These are phyloP conservation scores for Sabuloglossum arenarium DNA, from an alignment of 495 filamentous ascomycete genomes.

Conservation along the genomic window DNA sequence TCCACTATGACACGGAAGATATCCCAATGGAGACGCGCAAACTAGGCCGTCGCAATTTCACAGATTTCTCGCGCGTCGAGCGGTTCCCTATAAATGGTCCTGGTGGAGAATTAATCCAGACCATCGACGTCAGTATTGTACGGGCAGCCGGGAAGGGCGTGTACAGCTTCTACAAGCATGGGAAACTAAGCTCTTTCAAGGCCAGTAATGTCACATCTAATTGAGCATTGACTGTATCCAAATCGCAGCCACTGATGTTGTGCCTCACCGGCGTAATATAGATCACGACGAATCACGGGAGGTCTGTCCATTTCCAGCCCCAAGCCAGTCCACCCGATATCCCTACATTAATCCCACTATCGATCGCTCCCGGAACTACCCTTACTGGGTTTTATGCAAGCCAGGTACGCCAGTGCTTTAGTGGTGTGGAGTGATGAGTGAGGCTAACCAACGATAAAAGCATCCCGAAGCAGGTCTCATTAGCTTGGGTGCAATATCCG, in stretches of 20 bases:
- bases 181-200: conserved; percentile 8
- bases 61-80: conserved; percentile 5
- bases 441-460: background rate
- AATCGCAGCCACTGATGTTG: background rate
- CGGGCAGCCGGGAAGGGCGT: conserved; percentile 2
- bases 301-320: background rate
- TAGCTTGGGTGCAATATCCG: background rate
- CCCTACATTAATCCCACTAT: background rate
- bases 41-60: conserved; percentile 7
- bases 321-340: background rate
- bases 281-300: background rate
- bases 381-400: background rate
- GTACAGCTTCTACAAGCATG: conserved; percentile 7
- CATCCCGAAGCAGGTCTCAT: background rate
- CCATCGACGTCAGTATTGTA: conserved; percentile 7
- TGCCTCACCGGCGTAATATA: background rate
- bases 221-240: background rate
- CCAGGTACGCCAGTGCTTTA: background rate
- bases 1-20: conserved; percentile 8
- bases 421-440: background rate
- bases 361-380: background rate
- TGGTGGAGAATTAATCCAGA: conserved; percentile 8
- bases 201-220: conserved; percentile 1
- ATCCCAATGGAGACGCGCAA: conserved; percentile 6
- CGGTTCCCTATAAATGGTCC: conserved; percentile 7